Evolutionary conservation across 495 filamentous ascomycete genomes (phyloP).

Genomic region (Aspergillus steynii): DNA sequence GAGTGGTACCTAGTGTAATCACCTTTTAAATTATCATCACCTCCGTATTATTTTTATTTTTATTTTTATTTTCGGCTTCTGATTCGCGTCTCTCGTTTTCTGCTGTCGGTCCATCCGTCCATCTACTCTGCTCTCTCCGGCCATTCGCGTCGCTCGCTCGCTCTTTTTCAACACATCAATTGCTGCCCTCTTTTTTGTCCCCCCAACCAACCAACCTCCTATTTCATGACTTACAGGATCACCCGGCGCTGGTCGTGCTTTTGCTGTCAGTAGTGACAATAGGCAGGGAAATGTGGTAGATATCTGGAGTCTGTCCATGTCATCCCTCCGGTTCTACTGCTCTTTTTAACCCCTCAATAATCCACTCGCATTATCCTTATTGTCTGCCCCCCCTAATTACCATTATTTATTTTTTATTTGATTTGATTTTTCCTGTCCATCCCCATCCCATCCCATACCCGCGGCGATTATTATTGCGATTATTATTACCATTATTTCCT

Average conservation of each 20-base stretch:
- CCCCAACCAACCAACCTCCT: constrained; percentile 12
- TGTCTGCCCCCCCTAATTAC: constrained; percentile 11
- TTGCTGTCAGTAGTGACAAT: constrained; percentile 1
- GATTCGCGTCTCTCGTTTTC: constrained; percentile 11
- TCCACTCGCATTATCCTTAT: constrained; percentile 19
- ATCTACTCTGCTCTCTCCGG: constrained; percentile 4
- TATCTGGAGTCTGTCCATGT: constrained; percentile 11
- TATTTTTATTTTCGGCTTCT: constrained; percentile 4
- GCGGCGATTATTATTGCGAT: background rate
- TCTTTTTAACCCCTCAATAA: constrained; percentile 23
- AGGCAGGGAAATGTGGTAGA: constrained; percentile 1
- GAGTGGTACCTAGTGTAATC: background rate
- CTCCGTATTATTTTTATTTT: constrained; percentile 8
- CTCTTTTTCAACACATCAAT: constrained; percentile 15
- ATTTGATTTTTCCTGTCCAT: constrained; percentile 13
- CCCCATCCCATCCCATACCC: too few species aligned
- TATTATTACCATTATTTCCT: constrained; percentile 11
- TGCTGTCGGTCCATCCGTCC: constrained; percentile 8
- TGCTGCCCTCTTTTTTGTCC: constrained; percentile 18
- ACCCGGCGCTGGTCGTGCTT: background rate
- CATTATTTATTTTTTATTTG: constrained; percentile 14
- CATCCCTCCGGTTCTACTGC: constrained; percentile 17
- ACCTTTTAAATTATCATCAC: constrained; percentile 11
- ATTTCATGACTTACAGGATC: constrained; percentile 3
- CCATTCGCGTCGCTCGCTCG: constrained; percentile 23